Evolutionary conservation across 2,329 filamentous ascomycete species (phyloP), one percentile per base, ranked within the genome.

Genomic region (Cordyceps cicadae): DNA sequence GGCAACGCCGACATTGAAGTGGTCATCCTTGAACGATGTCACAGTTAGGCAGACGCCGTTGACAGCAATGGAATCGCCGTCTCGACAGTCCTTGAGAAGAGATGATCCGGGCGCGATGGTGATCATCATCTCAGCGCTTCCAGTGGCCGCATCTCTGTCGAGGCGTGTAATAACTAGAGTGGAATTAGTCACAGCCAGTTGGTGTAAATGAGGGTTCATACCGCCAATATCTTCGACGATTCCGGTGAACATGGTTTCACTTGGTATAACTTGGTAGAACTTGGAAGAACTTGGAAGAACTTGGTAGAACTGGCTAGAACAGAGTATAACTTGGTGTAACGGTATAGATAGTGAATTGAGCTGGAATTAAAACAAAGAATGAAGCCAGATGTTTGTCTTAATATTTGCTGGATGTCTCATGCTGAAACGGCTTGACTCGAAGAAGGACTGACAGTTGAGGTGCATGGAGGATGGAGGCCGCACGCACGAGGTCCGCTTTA

Each of bases 21-120:
- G 75, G 50, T 71, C 59, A 34, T 72, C 65, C 26, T 72, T 74
- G 71, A 83, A 82, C 60, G 76, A 74, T 26, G 77, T 97, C 60
- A 97, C 89, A 14, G 94, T 99, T 57, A 99, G 85, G 74, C 94
- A 99, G 70, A 92, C 92, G 70, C 94, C 94, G 77, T 99, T 99
- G 72, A 99, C 84, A 72, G 87, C 85, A 73, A 99, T 97, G 71
- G 90, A 95, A 80, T 99, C 94, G 66, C 94, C 94, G 26, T 96
- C 80, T 67, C 92, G 86, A 66, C 85, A 89, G 74, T 97, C 94
- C 41, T 79, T 80, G 66, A 99, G 87, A 62, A 99, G 89, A n/a
- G 80, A 78, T 62, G 87, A 87, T 66, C 77, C 77, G 9, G 82
- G 77, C 14, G 80, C 78, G 66, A 92, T 81, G 66, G 84, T 82